Base-by-base conservation (phyloP, 148 eudicot genomes). In the Nyssa sinensis region DNA sequence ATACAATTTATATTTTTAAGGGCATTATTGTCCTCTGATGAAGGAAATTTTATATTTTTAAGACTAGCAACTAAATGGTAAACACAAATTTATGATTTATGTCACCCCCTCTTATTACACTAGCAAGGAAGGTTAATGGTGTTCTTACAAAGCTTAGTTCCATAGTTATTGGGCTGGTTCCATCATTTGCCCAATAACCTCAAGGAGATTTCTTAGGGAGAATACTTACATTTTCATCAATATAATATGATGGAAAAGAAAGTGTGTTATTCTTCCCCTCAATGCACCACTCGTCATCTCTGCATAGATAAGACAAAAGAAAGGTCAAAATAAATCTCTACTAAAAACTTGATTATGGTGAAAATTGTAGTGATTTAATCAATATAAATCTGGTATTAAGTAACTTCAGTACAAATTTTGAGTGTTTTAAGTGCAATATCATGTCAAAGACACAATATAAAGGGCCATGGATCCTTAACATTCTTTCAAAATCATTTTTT, bases 201-300 rank as follows among this genome's bases (percentile, higher is more conserved):
- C 30, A 14, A 49, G n/a, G 62, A 76, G 34, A 14, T 44, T 55
- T 69, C 25, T 24, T 49, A 28, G 28, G 7, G 63, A 72, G 39
- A 67, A 67, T 77, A 79, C 87, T 92, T 90, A 94, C 98, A 94
- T 92, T 89, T 88, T 94, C 98, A 84, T 94, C 97, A 71, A 94
- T 94, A 83, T 92, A 94, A 83, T 94, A 92, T 69, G 96, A 89
- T 49, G 98, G 98, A 84, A 94, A 89, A 63, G 98, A 88, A 66
- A 90, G 89, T n/a, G 87, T 86, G 66, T 81, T 90, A 75, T 80
- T 89, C 75, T 84, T 89, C 64, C 91, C 97, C 77, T 92, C 92
- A 74, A 87, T 78, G 79, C 86, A 78, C 98, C 98, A 94, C 62
- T 90, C 93, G 59, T 90, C 91, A 76, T 89, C 91, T 86, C 98